Evolutionary conservation across 1,139 yeast genomes (phyloP), one percentile per base, ranked within the genome.

Genomic region (Saccharomyces pastorianus): DNA sequence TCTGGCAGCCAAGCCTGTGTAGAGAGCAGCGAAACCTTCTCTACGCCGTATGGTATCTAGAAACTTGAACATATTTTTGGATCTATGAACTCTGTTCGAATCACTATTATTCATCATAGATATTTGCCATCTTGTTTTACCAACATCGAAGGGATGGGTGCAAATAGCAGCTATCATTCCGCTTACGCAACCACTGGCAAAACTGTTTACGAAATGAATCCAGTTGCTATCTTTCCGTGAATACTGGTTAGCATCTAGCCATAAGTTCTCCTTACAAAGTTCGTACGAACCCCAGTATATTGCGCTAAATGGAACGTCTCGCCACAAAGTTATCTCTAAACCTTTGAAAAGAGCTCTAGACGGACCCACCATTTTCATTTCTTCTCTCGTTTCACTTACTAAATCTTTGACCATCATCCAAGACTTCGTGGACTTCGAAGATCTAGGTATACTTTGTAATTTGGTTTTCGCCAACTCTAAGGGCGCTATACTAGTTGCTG

Each of bases 241-340:
- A 7, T 38, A 8, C 23, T 9, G n/a, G 59, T 61, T 54, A 34
- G 49, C 26, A 31, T 55, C 47, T 53, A 46, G 27, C 52, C 65
- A 56, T 25, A 66, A 53, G 9, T 54, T 56, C 26, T 58, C 59
- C 58, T 72, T 75, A 51, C 66, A 70, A 56, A 75, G 69, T 65
- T 88, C 96, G 67, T 88, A 88, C 6, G 88, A 80, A 5, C 90
- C 81, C 99, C 99, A 93, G 70, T 93, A 93, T 2, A 93, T 83
- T 1, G 96, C 97, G 55, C 95, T 86, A 68, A 93, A 93, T 2
- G 99, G 99, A 0, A 91, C 98, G 68, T 93, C 99, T 70, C 99
- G 77, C 96, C 96, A 91, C 26, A 93, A 75, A 0, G 99, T 93
- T 50, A 93, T 77, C 47, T 86, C 83, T 41, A 95, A 73, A 0